phyloP scores from a whole-genome alignment of 208 protist genomes.

The Jaenimonas drosophilae region DNA sequence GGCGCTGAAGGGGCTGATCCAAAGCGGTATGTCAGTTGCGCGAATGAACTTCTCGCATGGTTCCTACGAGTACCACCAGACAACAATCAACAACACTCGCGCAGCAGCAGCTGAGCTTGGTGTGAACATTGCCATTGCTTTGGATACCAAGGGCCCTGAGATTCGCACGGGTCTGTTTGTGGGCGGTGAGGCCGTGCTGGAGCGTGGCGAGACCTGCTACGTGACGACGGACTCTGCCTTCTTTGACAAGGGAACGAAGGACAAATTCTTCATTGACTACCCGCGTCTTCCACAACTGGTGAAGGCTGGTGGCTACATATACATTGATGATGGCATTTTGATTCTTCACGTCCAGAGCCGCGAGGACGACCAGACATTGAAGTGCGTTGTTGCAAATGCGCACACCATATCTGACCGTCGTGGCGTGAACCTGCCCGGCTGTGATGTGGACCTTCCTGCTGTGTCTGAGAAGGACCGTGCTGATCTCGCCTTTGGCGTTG shows the following conservation, averaged over 20 bases:
- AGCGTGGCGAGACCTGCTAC: conserved; percentile 58
- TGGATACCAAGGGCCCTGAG: conserved; percentile 97
- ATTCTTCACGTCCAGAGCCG: conserved; percentile 73
- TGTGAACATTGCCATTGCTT: conserved; percentile 88
- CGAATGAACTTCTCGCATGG: conserved; percentile 98
- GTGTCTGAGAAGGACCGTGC: conserved; percentile 89
- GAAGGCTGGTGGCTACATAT: conserved; percentile 80
- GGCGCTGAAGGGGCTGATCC: conserved; percentile 85
- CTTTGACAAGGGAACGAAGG: conserved; percentile 66
- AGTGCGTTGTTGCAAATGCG: conserved; percentile 72
- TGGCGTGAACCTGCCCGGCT: conserved; percentile 84
- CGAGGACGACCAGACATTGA: conserved; percentile 63
- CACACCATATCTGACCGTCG: conserved; percentile 77
- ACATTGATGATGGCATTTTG: conserved; percentile 96
- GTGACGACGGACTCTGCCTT: conserved; percentile 87
- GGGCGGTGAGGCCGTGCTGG: conserved; percentile 56
- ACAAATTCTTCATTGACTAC: conserved; percentile 92
- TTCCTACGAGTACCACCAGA: conserved; percentile 92
- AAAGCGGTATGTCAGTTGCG: conserved; percentile 95
- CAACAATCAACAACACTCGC: conserved; percentile 93
- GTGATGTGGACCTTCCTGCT: conserved; percentile 79
- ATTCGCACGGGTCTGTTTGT: conserved; percentile 92
- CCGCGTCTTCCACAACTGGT: conserved; percentile 68
- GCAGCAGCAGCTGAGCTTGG: conserved; percentile 79
- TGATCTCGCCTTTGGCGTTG: conserved; percentile 92